Percentiles rank a stretch among this genome's conserved stretches.
Conservation (phyloP, 768 basidiomycete genomes). For the Pulveroboletus sp. region DNA sequence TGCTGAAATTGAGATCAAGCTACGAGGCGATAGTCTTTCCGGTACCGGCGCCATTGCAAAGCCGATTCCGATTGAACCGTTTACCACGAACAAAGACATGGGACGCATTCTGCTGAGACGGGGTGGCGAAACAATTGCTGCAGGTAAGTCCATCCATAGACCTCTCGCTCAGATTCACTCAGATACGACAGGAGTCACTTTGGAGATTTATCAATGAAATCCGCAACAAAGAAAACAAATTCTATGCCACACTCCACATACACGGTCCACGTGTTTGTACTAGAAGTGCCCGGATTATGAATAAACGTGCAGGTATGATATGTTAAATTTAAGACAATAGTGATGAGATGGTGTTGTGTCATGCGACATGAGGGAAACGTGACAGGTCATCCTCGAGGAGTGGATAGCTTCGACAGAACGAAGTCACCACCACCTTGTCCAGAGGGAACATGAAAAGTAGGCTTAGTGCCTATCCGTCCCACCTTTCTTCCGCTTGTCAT, state of each 20-base stretch:
- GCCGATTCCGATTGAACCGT: conserved; percentile 83
- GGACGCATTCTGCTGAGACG: conserved; percentile 84
- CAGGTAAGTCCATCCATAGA: conserved; percentile 47
- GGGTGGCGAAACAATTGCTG: conserved; percentile 91
- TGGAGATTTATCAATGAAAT: conserved; percentile 35
- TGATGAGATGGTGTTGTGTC: conserved; percentile 3
- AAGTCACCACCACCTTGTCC: neutral
- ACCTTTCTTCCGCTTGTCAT: conserved; percentile 36
- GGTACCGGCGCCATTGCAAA: conserved; percentile 42
- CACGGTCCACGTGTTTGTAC: too few relatives aligned
- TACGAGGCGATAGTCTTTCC: conserved; percentile 54
- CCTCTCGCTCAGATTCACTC: neutral
- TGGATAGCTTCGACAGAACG: neutral
- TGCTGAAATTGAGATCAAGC: conserved; percentile 78
- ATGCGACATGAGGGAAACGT: conserved; percentile 17
- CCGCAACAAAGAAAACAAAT: conserved; percentile 1
- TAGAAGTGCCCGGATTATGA: conserved; percentile 1
- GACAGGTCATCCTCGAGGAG: conserved; percentile 10
- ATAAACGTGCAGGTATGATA: conserved; percentile 17
- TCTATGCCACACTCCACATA: conserved; percentile 6
- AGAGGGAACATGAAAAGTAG: neutral
- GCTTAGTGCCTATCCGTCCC: conserved; percentile 25
- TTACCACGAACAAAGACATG: conserved; percentile 91
- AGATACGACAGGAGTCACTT: conserved; percentile 38
- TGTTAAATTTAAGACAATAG: conserved; percentile 16